These are phyloP conservation scores for Fusarium acutatum DNA, from an alignment of 2,329 filamentous ascomycete species.

Conservation along the genomic window DNA sequence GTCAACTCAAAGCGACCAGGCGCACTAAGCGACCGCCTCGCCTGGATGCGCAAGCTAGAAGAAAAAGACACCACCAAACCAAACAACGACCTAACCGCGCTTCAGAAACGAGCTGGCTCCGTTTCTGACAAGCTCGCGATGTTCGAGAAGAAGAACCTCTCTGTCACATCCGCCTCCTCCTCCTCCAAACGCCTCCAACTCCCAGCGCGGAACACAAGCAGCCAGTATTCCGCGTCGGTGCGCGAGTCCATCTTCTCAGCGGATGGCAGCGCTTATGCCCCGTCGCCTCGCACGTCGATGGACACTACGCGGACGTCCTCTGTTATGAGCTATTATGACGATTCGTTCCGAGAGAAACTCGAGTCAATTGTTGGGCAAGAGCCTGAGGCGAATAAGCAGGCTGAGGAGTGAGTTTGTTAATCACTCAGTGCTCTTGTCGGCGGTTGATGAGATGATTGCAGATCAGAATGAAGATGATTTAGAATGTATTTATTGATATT, in stretches of 20 bases:
- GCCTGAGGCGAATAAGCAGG: not conserved
- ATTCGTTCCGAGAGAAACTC: slow-evolving; percentile 22
- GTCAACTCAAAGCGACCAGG: slow-evolving; percentile 12
- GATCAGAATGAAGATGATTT: not conserved
- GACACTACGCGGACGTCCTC: slow-evolving; percentile 17
- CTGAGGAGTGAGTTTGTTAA: not conserved
- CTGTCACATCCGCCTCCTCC: not conserved
- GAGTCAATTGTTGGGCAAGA: slow-evolving; percentile 20
- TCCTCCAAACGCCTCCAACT: not conserved
- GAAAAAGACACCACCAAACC: not conserved
- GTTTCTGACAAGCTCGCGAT: slow-evolving; percentile 25
- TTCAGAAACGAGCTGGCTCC: slow-evolving; percentile 15
- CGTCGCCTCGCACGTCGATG: slow-evolving; percentile 10
- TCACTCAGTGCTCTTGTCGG: not conserved
- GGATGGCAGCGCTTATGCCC: not conserved
- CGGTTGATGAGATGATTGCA: not conserved
- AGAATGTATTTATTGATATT: not conserved
- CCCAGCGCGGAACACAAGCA: not conserved
- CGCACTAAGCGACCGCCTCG: slow-evolving; percentile 1
- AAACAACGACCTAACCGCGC: not conserved
- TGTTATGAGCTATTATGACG: slow-evolving; percentile 24
- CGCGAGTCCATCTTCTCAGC: slow-evolving; percentile 18
- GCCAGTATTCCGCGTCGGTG: not conserved
- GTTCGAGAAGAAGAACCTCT: slow-evolving; percentile 18
- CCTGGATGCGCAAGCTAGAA: slow-evolving; percentile 19